A percentile compares a stretch with the other conserved stretches of the same genome.
These are phyloP conservation scores for Colletotrichum sp. DNA, from an alignment of 2,329 filamentous ascomycete genomes.

Conservation along the genomic window DNA sequence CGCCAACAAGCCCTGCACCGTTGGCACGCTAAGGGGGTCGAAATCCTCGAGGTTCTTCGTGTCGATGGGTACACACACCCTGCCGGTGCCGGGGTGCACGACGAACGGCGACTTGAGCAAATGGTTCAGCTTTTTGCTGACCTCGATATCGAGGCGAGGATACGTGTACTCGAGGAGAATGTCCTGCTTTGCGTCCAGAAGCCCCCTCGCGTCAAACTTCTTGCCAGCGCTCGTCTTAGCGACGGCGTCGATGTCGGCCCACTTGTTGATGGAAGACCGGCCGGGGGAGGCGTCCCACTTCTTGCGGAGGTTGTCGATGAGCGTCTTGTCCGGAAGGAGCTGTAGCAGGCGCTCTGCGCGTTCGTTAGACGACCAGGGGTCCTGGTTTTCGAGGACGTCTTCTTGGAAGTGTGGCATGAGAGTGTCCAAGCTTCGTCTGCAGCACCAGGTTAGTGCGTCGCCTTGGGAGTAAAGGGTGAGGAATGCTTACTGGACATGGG, in stretches of 20 bases:
- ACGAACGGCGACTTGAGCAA: slow-evolving; percentile 97
- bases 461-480: neutral
- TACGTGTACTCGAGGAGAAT: slow-evolving; percentile 98
- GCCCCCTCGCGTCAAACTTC: slow-evolving; percentile 72
- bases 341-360: slow-evolving; percentile 79
- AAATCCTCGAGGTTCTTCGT: slow-evolving; percentile 76
- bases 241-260: slow-evolving; percentile 89
- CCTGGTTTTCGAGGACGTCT: slow-evolving; percentile 82
- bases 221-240: slow-evolving; percentile 79
- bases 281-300: slow-evolving; percentile 90
- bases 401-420: slow-evolving; percentile 84
- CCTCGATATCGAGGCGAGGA: slow-evolving; percentile 93
- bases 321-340: slow-evolving; percentile 80
- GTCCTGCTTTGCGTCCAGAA: slow-evolving; percentile 92
- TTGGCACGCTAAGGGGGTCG: slow-evolving; percentile 88
- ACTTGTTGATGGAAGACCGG: slow-evolving; percentile 80
- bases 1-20: slow-evolving; percentile 77
- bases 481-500: slow-evolving; percentile 73
- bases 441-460: slow-evolving; percentile 16
- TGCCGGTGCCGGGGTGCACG: slow-evolving; percentile 90
- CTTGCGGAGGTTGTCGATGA: slow-evolving; percentile 80
- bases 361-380: slow-evolving; percentile 78
- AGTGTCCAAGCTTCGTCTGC: slow-evolving; percentile 81
- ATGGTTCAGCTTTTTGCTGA: slow-evolving; percentile 98
- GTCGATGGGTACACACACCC: slow-evolving; percentile 96